Conservation (phyloP, 139 green algal genomes). For the Micromonas pusilla region DNA sequence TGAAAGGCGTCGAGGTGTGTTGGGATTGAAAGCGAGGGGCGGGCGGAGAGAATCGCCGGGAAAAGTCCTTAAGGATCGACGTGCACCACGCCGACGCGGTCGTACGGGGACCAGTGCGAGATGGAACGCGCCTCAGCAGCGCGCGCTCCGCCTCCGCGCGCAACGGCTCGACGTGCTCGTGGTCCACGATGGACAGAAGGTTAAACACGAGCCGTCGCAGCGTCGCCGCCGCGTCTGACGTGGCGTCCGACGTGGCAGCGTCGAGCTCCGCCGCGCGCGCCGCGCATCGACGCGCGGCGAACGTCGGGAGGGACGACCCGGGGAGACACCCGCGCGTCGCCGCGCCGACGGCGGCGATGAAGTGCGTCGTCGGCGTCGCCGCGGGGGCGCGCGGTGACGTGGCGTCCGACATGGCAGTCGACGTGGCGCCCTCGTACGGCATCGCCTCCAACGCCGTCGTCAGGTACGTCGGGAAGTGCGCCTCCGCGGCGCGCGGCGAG, state of each 20-base stretch:
- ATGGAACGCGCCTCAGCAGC: not conserved
- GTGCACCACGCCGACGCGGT: no score
- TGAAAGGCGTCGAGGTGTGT: no score
- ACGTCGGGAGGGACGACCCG: not conserved
- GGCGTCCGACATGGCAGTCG: no score
- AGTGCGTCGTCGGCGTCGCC: not conserved
- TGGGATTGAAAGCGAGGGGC: no score
- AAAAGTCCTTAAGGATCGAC: no score
- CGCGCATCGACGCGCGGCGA: not conserved
- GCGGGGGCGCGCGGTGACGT: no score
- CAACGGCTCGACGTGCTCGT: not conserved
- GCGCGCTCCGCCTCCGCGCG: not conserved
- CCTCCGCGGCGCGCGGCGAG: not conserved
- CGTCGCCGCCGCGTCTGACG: not conserved
- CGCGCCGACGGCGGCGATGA: constrained; percentile 2
- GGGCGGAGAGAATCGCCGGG: no score
- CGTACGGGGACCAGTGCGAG: no score
- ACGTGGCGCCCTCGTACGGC: no score
- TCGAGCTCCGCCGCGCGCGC: not conserved
- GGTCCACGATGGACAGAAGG: constrained; percentile 1
- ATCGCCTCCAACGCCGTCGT: not conserved
- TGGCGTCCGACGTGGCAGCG: not conserved
- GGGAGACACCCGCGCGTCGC: not conserved
- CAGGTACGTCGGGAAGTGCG: not conserved
- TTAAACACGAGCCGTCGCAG: not conserved